Conservation (phyloP, 148 eudicot species). For the Simmondsia chinensis region DNA sequence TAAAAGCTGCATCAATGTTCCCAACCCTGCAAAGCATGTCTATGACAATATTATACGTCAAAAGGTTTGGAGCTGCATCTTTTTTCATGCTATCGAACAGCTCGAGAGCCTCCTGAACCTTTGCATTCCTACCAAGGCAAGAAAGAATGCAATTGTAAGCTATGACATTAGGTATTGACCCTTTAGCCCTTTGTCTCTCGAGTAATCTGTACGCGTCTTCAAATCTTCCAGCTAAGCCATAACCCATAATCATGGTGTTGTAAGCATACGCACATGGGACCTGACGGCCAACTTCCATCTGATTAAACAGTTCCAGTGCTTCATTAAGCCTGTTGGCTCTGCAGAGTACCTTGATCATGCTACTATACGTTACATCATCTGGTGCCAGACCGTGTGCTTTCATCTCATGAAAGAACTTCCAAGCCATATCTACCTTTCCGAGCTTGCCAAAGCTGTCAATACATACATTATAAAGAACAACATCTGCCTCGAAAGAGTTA, state of each 20-base stretch:
- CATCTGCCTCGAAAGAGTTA: constrained; percentile 59
- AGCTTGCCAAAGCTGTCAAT: constrained; percentile 90
- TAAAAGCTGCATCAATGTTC: constrained; percentile 59
- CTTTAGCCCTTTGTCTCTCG: constrained; percentile 76
- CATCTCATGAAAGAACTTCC: constrained; percentile 98
- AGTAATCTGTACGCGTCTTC: constrained; percentile 69
- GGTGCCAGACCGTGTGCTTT: constrained; percentile 61
- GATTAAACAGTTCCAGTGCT: constrained; percentile 79
- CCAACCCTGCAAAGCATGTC: constrained; percentile 70
- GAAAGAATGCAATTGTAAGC: constrained; percentile 84
- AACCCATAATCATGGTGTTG: constrained; percentile 97
- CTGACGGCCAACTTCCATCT: constrained; percentile 63
- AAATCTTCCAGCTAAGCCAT: constrained; percentile 79
- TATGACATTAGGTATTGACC: constrained; percentile 82
- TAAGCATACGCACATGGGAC: constrained; percentile 99
- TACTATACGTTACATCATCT: constrained; percentile 88
- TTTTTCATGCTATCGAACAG: constrained; percentile 67
- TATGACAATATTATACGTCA: constrained; percentile 70
- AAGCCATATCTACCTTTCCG: constrained; percentile 94
- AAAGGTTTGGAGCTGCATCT: constrained; percentile 69
- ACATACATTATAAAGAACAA: constrained; percentile 90
- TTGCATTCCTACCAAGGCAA: constrained; percentile 73
- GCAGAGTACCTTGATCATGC: constrained; percentile 88
- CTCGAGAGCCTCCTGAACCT: constrained; percentile 54
- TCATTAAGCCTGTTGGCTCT: constrained; percentile 64